A percentile compares a stretch with the other conserved stretches of the same genome.
phyloP scores from a whole-genome alignment of 1,284 basidiomycete species.

The Xanthoconium separans region DNA sequence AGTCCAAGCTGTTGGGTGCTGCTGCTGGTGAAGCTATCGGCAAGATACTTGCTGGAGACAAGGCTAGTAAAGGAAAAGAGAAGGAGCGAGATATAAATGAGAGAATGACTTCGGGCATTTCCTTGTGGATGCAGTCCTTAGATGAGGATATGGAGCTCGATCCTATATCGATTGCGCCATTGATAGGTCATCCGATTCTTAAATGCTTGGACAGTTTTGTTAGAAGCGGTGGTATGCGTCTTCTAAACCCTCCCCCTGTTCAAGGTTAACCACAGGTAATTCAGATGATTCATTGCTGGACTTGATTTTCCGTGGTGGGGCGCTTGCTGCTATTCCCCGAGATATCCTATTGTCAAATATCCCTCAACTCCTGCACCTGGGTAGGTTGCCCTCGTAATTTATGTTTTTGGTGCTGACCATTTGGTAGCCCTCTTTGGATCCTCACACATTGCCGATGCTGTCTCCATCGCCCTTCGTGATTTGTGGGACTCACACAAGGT shows the following conservation, averaged over 20 bases:
- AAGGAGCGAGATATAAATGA: constrained; percentile 2
- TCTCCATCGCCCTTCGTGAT: constrained; percentile 22
- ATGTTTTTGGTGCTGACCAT: not conserved
- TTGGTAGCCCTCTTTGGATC: constrained; percentile 22
- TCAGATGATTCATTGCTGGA: constrained; percentile 42
- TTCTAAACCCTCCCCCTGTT: not conserved
- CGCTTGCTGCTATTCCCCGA: constrained; percentile 31
- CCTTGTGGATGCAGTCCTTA: constrained; percentile 37
- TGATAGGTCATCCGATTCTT: constrained; percentile 33
- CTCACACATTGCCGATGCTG: constrained; percentile 22
- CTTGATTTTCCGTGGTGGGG: constrained; percentile 42
- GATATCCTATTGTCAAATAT: constrained; percentile 32
- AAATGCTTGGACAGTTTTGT: constrained; percentile 35
- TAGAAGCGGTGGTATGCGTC: constrained; percentile 37
- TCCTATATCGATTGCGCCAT: not conserved
- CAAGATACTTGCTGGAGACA: constrained; percentile 42
- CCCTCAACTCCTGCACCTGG: constrained; percentile 40
- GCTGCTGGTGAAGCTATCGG: constrained; percentile 34
- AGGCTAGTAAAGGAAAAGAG: constrained; percentile 26
- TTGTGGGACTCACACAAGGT: constrained; percentile 19
- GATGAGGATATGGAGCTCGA: constrained; percentile 30
- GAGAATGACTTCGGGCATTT: constrained; percentile 34
- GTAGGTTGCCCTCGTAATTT: constrained; percentile 29
- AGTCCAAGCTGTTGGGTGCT: constrained; percentile 32
- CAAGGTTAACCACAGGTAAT: not conserved